Percentiles rank a stretch among this genome's conserved stretches.
phyloP scores from a whole-genome alignment of 768 basidiomycete genomes.

The Rhodotorula graminis region DNA sequence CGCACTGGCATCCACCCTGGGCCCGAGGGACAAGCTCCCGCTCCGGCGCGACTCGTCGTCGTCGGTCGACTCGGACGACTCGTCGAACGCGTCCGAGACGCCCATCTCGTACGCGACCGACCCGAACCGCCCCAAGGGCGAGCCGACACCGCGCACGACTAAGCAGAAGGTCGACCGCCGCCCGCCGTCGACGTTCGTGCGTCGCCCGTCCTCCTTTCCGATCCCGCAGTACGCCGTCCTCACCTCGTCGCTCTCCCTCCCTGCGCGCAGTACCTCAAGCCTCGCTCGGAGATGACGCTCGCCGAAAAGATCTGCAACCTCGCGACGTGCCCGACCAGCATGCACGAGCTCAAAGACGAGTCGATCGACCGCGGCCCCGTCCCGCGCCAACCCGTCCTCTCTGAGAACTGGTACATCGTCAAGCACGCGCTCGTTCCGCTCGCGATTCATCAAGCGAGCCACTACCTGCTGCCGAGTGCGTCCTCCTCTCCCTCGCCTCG shows the following conservation, averaged over 20 bases:
- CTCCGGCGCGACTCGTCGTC: conserved; percentile 9
- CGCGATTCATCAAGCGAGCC: neutral
- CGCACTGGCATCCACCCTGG: neutral
- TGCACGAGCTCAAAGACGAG: conserved; percentile 27
- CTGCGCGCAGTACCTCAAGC: conserved; percentile 22
- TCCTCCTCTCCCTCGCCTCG: neutral
- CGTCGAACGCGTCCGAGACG: conserved; percentile 7
- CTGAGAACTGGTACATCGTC: conserved; percentile 30
- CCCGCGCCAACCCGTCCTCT: neutral
- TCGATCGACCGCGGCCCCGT: conserved; percentile 24
- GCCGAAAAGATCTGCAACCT: conserved; percentile 25
- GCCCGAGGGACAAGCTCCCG: neutral
- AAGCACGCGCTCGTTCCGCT: conserved; percentile 9
- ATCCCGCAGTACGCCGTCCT: no score
- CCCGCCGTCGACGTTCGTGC: conserved; percentile 10
- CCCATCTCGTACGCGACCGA: conserved; percentile 25
- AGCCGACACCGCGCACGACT: neutral
- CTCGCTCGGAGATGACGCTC: conserved; percentile 11
- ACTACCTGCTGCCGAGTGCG: conserved; percentile 20
- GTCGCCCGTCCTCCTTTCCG: neutral
- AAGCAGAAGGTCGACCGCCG: conserved; percentile 21
- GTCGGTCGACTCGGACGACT: conserved; percentile 10
- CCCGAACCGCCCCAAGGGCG: neutral
- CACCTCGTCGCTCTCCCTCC: no score
- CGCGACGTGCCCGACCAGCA: conserved; percentile 21